Evolutionary conservation across 495 filamentous ascomycete genomes (phyloP), one percentile per base, ranked within the genome.

Genomic region (Parmelia sp.): DNA sequence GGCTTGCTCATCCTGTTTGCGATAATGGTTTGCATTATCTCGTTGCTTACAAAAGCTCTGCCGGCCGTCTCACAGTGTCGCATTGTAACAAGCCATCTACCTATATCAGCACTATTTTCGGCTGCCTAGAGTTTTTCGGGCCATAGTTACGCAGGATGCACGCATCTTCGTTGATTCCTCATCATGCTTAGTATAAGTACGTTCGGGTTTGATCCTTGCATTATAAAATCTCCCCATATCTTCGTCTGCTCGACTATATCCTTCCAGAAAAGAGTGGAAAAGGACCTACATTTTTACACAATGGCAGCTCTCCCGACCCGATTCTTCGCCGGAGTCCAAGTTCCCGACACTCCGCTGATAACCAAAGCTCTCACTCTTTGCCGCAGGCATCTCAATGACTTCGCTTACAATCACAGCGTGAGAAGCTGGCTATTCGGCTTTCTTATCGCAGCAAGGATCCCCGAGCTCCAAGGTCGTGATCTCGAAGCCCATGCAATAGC

Each of bases 361-460:
- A 67, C 67, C 47, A 62, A 61, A 61, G 78, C 81, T 40, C 68
- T 81, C 42, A 73, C 58, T 12, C 81, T 74, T 57, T 72, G 75
- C 47, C 73, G 73, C 36, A 51, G 67, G 3, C 71, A 79, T 70
- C 64, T 68, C 14, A 69, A 65, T 31, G 68, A 74, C 21, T 53
- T 67, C 27, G 63, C 71, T 7, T 83, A 76, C 74, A 81, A 83
- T 68, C 82, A 84, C 68, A 69, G 79, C 69, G 72, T 79, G 61
- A 78, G 82, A 31, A 71, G 73, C 36, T 79, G 72, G 68, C 75
- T 80, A 62, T 78, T 76, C 66, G 77, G 78, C 29, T 59, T 73
- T 21, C 58, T 77, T 33, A 75, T 82, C 45, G 68, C 78, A 40
- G 55, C 63, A 56, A 69, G 74, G 57, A 73, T 78, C 51, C 73